phyloP scores from a whole-genome alignment of 2,329 filamentous ascomycete species.

The Penicillium crustosum region DNA sequence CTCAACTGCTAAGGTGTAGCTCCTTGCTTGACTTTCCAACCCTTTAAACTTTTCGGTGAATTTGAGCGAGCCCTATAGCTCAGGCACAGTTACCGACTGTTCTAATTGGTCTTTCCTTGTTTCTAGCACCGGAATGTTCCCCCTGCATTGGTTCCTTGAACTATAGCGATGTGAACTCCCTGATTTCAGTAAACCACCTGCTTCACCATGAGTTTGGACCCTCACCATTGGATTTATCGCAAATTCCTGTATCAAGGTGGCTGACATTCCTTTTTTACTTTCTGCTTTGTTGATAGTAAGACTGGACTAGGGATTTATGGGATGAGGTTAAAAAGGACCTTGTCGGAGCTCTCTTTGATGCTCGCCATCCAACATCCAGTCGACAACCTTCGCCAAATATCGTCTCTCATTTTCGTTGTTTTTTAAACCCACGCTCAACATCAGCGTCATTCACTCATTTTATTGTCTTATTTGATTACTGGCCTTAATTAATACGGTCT shows the following conservation, averaged over 20 bases:
- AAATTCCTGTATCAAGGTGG: background rate
- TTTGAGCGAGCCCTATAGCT: background rate
- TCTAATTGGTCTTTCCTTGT: background rate
- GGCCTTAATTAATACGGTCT: background rate
- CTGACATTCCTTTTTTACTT: background rate
- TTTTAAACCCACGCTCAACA: background rate
- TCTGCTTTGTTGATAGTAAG: background rate
- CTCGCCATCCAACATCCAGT: background rate
- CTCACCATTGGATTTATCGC: background rate
- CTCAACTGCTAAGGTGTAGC: background rate
- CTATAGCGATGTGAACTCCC: background rate
- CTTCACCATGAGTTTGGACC: background rate
- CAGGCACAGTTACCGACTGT: background rate
- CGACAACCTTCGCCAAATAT: slow-evolving; percentile 13
- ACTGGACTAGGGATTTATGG: no score
- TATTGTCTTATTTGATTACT: background rate
- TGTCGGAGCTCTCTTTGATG: background rate
- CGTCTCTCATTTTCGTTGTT: slow-evolving; percentile 1
- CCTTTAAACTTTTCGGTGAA: background rate
- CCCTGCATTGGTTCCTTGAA: background rate
- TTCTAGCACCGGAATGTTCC: background rate
- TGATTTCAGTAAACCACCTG: background rate
- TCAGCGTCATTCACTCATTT: background rate
- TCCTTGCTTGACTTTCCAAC: background rate
- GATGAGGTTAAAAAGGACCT: background rate